Base-by-base conservation (phyloP, 352 stramenopile genomes). In the Globisporangium splendens region DNA sequence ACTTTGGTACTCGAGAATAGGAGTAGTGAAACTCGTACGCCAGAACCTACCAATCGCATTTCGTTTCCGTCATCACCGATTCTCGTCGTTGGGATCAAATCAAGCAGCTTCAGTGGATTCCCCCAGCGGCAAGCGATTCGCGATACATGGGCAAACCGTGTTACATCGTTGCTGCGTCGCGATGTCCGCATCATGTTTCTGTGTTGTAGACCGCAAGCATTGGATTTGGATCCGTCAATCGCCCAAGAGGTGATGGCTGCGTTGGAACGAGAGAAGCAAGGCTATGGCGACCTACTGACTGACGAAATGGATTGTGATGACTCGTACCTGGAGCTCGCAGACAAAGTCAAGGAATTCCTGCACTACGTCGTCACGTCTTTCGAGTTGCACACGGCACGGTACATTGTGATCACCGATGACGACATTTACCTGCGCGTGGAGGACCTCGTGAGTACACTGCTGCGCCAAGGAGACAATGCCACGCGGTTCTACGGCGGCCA, bases 321-420 rank as follows among this genome's bases (percentile, higher is more conserved):
- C 55, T 72, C 68, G 6, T 91, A 89, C 56, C 49, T 61, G 12
- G 49, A 69, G 4, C 50, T 89, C 50, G 61, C 80, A 0, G 61
- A 80, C 38, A 89, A 91, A 43, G 73, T 83, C 13, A 78, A 77
- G 20, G 64, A 70, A 31, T 91, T 91, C 53, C 65, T 86, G 66
- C 61, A 71, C 41, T 73, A 77, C 47, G 64, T 44, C 13, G 39
- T 44, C 39, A 44, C 49, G 20, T 41, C 50, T 7, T 46, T 21
- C 3, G 38, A 54, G 24, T 63, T 63, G 47, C 48, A 35, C 10
- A 5, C 7, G 0, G 33, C 56, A 62, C 50, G 50, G 6, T 86
- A 67, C 20, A 50, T 86, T 0, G 82, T 91, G 69, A 64, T 91
- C 33, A 52, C 59, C 11, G 83, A 91, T 54, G 81, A 93, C 52